Conservation (phyloP, 371 early-diverging fungal genomes). For the Apophysomyces ossiformis region DNA sequence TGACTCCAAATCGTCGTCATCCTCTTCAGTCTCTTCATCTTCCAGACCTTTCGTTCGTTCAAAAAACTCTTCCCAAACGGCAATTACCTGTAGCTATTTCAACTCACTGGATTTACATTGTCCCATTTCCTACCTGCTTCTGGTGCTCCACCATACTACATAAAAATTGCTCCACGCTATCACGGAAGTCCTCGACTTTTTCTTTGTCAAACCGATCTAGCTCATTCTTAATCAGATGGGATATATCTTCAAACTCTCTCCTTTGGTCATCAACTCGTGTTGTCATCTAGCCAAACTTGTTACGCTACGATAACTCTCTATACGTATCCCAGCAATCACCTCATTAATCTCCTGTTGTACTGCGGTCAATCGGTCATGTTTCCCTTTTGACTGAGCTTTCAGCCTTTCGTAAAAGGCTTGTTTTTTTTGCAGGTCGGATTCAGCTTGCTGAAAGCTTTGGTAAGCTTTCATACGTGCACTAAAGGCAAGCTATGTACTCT, state of each 20-base stretch:
- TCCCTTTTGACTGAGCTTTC: conserved; percentile 62
- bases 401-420: conserved; percentile 61
- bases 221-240: conserved; percentile 74
- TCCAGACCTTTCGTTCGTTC: conserved; percentile 46
- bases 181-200: conserved; percentile 83
- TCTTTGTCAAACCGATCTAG: conserved; percentile 87
- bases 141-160: conserved; percentile 83
- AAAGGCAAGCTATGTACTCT: conserved; percentile 62
- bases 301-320: conserved; percentile 1
- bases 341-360: conserved; percentile 72
- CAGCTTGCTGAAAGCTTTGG: conserved; percentile 71
- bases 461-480: conserved; percentile 75
- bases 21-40: background rate
- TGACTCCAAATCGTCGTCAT: background rate
- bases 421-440: conserved; percentile 70
- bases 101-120: background rate
- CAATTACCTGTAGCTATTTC: conserved; percentile 45
- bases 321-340: conserved; percentile 34
- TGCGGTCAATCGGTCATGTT: conserved; percentile 63
- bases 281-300: conserved; percentile 45
- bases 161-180: conserved; percentile 75
- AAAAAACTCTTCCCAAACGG: conserved; percentile 75
- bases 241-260: conserved; percentile 76
- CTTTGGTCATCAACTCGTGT: conserved; percentile 56
- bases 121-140: conserved; percentile 63